Percentiles rank a stretch among this genome's conserved stretches.
phyloP scores from a whole-genome alignment of 2,329 filamentous ascomycete genomes.

The Aspergillus versicolor region DNA sequence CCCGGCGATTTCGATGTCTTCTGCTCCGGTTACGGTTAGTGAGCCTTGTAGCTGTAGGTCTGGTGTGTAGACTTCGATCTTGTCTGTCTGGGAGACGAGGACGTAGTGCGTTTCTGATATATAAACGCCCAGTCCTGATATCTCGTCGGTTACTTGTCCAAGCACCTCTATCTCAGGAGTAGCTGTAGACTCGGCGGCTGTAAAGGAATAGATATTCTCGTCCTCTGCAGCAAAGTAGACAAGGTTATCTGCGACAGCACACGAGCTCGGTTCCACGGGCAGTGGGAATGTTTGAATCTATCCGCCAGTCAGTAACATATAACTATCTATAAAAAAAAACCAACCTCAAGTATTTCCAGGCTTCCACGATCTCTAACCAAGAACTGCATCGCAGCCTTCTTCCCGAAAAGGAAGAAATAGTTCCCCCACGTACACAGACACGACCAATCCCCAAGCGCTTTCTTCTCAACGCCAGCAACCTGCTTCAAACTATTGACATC shows the following conservation, averaged over 20 bases:
- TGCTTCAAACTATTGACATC: slow-evolving; percentile 1
- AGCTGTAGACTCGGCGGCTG: slow-evolving; percentile 40
- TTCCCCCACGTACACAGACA: slow-evolving; percentile 2
- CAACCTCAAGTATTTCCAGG: slow-evolving; percentile 3
- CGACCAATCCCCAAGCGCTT: slow-evolving; percentile 10
- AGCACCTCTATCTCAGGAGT: slow-evolving; percentile 37
- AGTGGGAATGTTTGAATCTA: slow-evolving; percentile 42
- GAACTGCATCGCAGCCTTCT: slow-evolving; percentile 10
- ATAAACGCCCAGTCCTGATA: slow-evolving; percentile 44
- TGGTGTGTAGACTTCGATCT: slow-evolving; percentile 42
- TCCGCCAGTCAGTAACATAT: not conserved
- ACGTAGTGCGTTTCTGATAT: slow-evolving; percentile 41
- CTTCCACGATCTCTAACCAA: not conserved
- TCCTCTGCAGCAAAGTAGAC: slow-evolving; percentile 28
- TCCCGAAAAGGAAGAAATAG: slow-evolving; percentile 10
- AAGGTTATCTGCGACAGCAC: slow-evolving; percentile 39
- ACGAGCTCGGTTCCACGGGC: slow-evolving; percentile 45
- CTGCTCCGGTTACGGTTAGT: slow-evolving; percentile 34
- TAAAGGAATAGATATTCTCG: slow-evolving; percentile 24
- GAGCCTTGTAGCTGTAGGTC: slow-evolving; percentile 39
- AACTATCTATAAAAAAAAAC: not conserved
- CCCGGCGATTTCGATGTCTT: slow-evolving; percentile 47
- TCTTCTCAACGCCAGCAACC: not conserved
- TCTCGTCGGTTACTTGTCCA: slow-evolving; percentile 20
- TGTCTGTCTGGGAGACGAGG: slow-evolving; percentile 41